phyloP scores from a whole-genome alignment of 257 asterid species.

The Solanum ossicruentum region DNA sequence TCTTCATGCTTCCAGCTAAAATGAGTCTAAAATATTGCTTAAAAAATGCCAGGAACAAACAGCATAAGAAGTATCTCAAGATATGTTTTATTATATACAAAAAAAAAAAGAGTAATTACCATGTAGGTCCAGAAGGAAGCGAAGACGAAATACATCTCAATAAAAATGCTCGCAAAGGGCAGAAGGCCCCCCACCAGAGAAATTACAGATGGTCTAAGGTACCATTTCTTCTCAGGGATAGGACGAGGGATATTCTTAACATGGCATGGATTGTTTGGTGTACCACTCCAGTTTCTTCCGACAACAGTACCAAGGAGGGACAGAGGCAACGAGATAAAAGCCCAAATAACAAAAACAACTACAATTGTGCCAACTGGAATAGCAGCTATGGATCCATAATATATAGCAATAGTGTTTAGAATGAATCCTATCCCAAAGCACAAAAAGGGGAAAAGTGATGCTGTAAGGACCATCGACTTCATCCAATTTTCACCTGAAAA shows the following conservation, averaged over 20 bases:
- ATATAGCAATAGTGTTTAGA: constrained; percentile 63
- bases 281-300: constrained; percentile 75
- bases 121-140: constrained; percentile 83
- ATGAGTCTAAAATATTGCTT: background rate
- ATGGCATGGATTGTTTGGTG: constrained; percentile 74
- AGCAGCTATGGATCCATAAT: constrained; percentile 67
- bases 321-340: constrained; percentile 66
- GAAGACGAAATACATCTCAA: constrained; percentile 72
- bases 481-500: constrained; percentile 70
- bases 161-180: constrained; percentile 77
- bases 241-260: constrained; percentile 88
- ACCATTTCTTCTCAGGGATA: constrained; percentile 73
- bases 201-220: constrained; percentile 54
- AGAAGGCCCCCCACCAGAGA: constrained; percentile 81
- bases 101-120: constrained; percentile 20
- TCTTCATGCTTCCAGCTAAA: background rate
- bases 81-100: background rate
- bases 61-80: background rate
- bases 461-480: constrained; percentile 71
- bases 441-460: constrained; percentile 68
- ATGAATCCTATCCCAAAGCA: constrained; percentile 60
- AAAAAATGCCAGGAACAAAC: background rate
- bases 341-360: constrained; percentile 68
- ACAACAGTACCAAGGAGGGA: constrained; percentile 73
- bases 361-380: constrained; percentile 68